These are phyloP conservation scores for Fusarium xylarioides DNA, from an alignment of 2,329 filamentous ascomycete species.

Conservation along the genomic window DNA sequence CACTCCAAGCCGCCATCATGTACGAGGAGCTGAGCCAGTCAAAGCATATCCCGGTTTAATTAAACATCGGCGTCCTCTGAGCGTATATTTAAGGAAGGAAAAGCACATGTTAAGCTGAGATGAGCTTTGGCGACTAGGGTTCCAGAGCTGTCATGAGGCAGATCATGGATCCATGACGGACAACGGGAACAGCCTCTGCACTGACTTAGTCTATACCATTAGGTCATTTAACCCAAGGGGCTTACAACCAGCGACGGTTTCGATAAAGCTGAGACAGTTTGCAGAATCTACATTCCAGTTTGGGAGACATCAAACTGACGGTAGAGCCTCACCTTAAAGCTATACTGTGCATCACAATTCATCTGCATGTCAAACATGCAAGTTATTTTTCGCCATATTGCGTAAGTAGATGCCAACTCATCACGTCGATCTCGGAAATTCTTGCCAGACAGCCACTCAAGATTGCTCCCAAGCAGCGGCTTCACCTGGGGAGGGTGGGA, in stretches of 20 bases:
- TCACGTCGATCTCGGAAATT: conserved; percentile 30
- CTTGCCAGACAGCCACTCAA: conserved; percentile 25
- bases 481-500: conserved; percentile 29
- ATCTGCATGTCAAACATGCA: conserved; percentile 1
- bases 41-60: background rate
- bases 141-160: conserved; percentile 8
- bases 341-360: background rate
- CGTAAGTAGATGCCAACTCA: conserved; percentile 38
- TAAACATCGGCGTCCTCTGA: conserved; percentile 13
- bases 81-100: background rate
- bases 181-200: background rate
- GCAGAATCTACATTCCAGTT: conserved; percentile 11
- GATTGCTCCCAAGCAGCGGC: conserved; percentile 8
- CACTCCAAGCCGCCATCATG: background rate
- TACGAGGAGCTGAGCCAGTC: background rate
- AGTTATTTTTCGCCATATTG: conserved; percentile 11
- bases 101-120: background rate
- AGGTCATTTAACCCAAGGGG: background rate
- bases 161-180: conserved; percentile 4
- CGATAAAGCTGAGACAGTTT: background rate
- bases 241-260: background rate
- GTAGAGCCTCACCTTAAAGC: conserved; percentile 3
- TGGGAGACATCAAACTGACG: background rate
- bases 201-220: conserved; percentile 6
- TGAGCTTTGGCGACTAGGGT: conserved; percentile 11